Evolutionary conservation across 2,329 filamentous ascomycete genomes (phyloP).

Genomic region (Emericellopsis atlantica): DNA sequence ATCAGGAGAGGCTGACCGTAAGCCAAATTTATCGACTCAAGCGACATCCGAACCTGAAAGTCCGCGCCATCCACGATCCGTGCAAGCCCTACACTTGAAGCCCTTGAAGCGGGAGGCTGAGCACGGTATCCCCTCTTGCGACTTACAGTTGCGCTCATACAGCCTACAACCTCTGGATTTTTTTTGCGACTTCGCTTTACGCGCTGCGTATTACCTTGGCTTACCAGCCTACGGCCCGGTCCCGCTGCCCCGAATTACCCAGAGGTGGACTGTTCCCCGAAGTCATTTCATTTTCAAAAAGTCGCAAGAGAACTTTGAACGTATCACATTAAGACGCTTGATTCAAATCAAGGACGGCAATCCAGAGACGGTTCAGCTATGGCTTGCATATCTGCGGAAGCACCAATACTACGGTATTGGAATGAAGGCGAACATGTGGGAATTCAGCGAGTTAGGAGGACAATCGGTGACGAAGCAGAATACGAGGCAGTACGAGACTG

Average conservation of each 20-base stretch:
- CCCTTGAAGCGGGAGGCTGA: conserved; percentile 65
- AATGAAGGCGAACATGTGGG: conserved; percentile 98
- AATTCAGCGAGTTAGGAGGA: conserved; percentile 60
- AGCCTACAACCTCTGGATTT: conserved; percentile 83
- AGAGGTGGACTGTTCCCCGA: conserved; percentile 89
- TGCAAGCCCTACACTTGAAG: conserved; percentile 77
- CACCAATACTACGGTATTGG: conserved; percentile 92
- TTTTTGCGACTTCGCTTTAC: conserved; percentile 86
- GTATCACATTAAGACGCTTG: conserved; percentile 71
- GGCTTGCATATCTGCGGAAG: conserved; percentile 86
- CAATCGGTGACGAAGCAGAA: conserved; percentile 11
- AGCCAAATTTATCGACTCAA: conserved; percentile 1
- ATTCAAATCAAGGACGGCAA: conserved; percentile 91
- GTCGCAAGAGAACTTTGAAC: conserved; percentile 93
- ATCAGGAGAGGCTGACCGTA: not conserved
- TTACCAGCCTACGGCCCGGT: conserved; percentile 78
- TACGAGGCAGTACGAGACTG: conserved; percentile 10
- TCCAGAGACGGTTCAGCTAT: conserved; percentile 76
- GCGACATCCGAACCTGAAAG: not conserved
- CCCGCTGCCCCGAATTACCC: conserved; percentile 72
- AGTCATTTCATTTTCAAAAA: conserved; percentile 95
- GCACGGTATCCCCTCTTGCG: conserved; percentile 72
- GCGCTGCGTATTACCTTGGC: conserved; percentile 86
- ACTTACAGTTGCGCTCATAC: conserved; percentile 89
- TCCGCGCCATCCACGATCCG: conserved; percentile 57